A percentile compares a stretch with the other conserved stretches of the same genome.
Evolutionary conservation across 2,329 filamentous ascomycete species (phyloP).

Genomic region (Colletotrichum tropicale): DNA sequence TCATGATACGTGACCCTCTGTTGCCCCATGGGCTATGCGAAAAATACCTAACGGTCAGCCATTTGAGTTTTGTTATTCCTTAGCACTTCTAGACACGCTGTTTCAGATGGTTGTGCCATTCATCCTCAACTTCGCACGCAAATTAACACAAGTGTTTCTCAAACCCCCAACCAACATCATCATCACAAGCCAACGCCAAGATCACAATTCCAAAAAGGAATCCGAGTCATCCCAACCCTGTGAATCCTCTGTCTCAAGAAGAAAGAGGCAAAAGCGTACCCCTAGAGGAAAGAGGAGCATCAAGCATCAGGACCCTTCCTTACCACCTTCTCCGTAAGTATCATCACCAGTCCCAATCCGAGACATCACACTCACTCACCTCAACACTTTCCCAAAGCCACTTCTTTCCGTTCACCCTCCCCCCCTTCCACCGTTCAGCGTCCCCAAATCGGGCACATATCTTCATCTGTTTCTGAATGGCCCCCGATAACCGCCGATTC

Average conservation of each 20-base stretch:
- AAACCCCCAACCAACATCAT: background rate
- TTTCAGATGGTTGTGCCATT: background rate
- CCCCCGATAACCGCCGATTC: background rate
- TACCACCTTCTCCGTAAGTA: background rate
- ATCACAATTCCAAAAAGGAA: background rate
- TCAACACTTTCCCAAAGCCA: background rate
- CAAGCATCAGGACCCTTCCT: background rate
- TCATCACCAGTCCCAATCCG: background rate
- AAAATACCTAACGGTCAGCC: background rate
- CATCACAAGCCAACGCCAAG: background rate
- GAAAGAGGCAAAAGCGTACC: background rate
- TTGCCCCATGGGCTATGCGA: accelerated
- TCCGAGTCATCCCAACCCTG: background rate
- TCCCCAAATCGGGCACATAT: background rate
- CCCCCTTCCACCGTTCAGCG: background rate
- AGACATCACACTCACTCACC: background rate
- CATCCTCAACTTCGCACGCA: background rate
- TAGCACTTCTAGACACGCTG: background rate
- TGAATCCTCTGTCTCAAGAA: background rate
- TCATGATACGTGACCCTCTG: background rate
- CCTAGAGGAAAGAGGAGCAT: background rate
- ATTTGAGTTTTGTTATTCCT: background rate
- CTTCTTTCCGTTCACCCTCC: background rate
- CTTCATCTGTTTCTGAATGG: background rate
- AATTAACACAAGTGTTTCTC: background rate